Percentiles rank a stretch among this genome's conserved stretches.
phyloP scores from a whole-genome alignment of 306 rosid species.

The Coriaria nepalensis region DNA sequence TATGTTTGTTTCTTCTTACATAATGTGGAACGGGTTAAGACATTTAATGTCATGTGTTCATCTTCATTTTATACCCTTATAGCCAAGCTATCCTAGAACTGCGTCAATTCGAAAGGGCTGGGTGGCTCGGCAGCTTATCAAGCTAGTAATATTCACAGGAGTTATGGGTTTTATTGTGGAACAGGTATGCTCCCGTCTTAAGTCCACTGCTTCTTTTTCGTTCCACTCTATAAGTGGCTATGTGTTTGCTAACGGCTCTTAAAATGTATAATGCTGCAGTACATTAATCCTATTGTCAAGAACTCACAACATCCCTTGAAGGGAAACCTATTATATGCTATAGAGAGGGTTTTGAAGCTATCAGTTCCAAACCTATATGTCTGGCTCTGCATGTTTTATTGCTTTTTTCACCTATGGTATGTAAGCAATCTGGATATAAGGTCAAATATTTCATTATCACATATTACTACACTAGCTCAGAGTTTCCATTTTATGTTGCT shows the following conservation, averaged over 20 bases:
- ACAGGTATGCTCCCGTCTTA: conserved; percentile 45
- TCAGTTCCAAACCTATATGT: conserved; percentile 94
- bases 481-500: conserved; percentile 16
- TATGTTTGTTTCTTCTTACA: neutral
- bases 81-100: conserved; percentile 85
- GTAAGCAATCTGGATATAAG: conserved; percentile 7
- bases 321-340: conserved; percentile 67
- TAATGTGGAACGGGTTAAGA: neutral
- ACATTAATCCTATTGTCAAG: conserved; percentile 81
- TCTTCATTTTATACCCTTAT: conserved; percentile 11
- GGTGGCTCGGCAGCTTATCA: conserved; percentile 73
- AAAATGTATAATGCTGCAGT: conserved; percentile 44
- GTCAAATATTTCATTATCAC: too few species aligned
- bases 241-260: conserved; percentile 1
- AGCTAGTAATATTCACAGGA: conserved; percentile 84
- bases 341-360: conserved; percentile 92
- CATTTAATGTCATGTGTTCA: conserved; percentile 8
- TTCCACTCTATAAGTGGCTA: conserved; percentile 3
- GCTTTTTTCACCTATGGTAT: conserved; percentile 94
- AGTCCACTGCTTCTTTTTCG: conserved; percentile 3
- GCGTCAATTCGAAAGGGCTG: conserved; percentile 72
- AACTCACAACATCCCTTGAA: conserved; percentile 94
- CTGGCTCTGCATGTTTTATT: conserved; percentile 99
- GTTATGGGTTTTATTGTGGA: conserved; percentile 93
- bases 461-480: neutral